These are phyloP conservation scores for Hericium erinaceus DNA, from an alignment of 768 basidiomycete species.

Conservation along the genomic window DNA sequence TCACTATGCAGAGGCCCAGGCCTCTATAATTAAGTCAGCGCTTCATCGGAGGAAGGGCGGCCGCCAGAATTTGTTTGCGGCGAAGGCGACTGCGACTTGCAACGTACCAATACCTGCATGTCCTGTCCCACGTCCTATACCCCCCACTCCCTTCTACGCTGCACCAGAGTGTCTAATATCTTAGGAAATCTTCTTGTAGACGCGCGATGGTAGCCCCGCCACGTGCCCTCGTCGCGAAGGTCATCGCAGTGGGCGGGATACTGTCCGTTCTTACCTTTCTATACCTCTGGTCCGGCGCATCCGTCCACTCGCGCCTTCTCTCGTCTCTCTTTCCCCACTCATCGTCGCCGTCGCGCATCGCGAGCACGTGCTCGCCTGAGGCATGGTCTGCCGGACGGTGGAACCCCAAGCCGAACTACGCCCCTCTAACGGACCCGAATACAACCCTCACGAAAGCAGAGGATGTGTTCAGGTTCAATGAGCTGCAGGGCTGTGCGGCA, in stretches of 20 bases:
- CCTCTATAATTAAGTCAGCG: no score
- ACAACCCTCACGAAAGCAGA: conserved; percentile 27
- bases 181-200: no score
- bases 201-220: background rate
- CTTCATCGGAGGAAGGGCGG: no score
- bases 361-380: background rate
- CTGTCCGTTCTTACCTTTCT: background rate
- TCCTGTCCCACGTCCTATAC: no score
- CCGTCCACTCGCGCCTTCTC: background rate
- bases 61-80: no score
- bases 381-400: background rate
- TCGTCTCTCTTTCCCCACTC: background rate
- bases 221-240: background rate
- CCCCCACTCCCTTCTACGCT: no score
- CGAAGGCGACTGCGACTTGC: no score
- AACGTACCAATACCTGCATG: no score
- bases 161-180: no score
- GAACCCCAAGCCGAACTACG: background rate
- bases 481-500: conserved; percentile 53
- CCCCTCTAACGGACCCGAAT: conserved; percentile 13
- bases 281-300: background rate
- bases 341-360: background rate
- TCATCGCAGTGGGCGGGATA: background rate
- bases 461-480: conserved; percentile 44
- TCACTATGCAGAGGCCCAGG: no score